These are phyloP conservation scores for Streptanthus diversifolius DNA, from an alignment of 345 rosid species.

Conservation along the genomic window DNA sequence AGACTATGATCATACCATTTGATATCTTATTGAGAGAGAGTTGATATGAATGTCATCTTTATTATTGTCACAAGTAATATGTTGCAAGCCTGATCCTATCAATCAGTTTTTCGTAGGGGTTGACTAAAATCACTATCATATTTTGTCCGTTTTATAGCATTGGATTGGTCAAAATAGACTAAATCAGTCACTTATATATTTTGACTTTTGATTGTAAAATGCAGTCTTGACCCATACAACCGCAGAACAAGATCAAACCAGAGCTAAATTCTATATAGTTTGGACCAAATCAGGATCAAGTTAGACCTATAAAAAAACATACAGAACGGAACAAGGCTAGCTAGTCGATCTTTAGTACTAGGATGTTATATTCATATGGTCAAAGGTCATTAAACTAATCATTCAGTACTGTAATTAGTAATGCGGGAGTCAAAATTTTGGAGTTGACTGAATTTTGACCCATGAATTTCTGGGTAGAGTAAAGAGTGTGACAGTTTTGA, in stretches of 20 bases:
- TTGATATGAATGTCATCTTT: background rate
- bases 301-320: background rate
- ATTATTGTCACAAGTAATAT: background rate
- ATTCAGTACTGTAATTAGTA: background rate
- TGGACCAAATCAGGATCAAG: background rate
- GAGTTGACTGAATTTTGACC: conserved; percentile 5
- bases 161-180: background rate
- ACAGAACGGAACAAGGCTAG: background rate
- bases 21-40: background rate
- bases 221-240: background rate
- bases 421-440: background rate
- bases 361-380: background rate
- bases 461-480: background rate
- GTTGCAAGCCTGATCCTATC: background rate
- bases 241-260: background rate
- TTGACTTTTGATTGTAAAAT: background rate
- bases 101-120: background rate
- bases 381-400: background rate
- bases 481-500: conserved; percentile 9
- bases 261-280: background rate
- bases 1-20: background rate
- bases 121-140: background rate
- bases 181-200: background rate
- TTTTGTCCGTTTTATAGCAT: no score
- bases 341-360: background rate